Conservation (phyloP, 2,329 filamentous ascomycete genomes). For the Scedosporium minutisporum region DNA sequence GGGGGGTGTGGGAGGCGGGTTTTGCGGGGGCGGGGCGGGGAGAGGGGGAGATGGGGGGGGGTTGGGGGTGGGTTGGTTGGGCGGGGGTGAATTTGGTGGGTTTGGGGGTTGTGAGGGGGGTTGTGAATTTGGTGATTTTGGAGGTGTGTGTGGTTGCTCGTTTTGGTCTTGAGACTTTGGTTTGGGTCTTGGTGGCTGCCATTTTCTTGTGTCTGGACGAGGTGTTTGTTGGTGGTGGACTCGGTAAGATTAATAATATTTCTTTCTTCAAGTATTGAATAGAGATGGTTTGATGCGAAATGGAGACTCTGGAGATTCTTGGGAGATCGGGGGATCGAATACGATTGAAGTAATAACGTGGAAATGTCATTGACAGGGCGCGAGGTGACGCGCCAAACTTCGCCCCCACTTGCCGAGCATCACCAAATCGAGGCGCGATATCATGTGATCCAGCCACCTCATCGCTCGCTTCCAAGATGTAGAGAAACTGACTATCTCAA, state of each 20-base stretch:
- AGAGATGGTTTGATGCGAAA: too few species aligned
- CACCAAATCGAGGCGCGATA: conserved; percentile 3
- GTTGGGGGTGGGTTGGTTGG: conserved; percentile 27
- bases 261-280: too few species aligned
- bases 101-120: conserved; percentile 3
- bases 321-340: too few species aligned
- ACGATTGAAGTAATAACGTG: background rate
- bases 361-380: conserved; percentile 3
- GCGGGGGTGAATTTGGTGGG: background rate
- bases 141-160: conserved; percentile 1
- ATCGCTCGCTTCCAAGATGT: too few species aligned
- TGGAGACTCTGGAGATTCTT: too few species aligned
- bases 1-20: too few species aligned
- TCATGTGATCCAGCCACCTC: conserved; percentile 1
- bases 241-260: background rate
- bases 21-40: too few species aligned
- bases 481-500: too few species aligned
- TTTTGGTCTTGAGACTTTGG: background rate
- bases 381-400: background rate
- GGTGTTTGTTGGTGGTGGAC: too few species aligned
- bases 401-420: background rate
- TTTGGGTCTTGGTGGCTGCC: conserved; percentile 7
- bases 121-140: background rate
- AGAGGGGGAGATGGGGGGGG: conserved; percentile 42
- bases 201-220: background rate